These are phyloP conservation scores for Aspergillus hortae DNA, from an alignment of 2,329 filamentous ascomycete genomes.

Conservation along the genomic window DNA sequence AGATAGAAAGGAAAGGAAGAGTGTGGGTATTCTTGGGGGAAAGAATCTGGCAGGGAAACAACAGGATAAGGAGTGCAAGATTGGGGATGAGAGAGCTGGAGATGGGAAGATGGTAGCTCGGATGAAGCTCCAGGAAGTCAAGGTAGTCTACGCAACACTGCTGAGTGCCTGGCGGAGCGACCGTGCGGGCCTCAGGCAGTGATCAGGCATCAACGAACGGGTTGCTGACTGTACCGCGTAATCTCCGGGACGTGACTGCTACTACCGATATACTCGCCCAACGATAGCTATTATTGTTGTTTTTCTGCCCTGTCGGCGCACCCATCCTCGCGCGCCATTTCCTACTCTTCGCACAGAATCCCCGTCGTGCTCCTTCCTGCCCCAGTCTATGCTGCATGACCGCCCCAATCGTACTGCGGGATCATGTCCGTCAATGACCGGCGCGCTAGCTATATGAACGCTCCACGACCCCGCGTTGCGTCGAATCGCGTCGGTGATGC, in stretches of 20 bases:
- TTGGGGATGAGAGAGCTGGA: conserved; percentile 15
- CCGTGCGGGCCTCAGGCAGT: conserved; percentile 17
- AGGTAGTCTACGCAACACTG: conserved; percentile 34
- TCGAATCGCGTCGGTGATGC: conserved; percentile 37
- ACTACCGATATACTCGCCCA: conserved; percentile 3
- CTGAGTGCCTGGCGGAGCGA: conserved; percentile 29
- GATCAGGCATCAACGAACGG: conserved; percentile 10
- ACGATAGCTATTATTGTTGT: background rate
- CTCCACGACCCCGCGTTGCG: conserved; percentile 37
- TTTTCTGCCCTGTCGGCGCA: background rate
- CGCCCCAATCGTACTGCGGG: conserved; percentile 20
- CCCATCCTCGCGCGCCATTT: background rate
- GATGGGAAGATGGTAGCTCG: conserved; percentile 18
- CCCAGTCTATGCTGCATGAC: conserved; percentile 22
- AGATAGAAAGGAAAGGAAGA: background rate
- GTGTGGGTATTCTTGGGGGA: background rate
- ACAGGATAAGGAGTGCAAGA: conserved; percentile 5
- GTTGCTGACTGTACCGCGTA: conserved; percentile 4
- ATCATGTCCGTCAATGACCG: conserved; percentile 41
- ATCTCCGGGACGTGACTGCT: conserved; percentile 12
- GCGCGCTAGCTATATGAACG: conserved; percentile 35
- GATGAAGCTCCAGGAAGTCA: conserved; percentile 28
- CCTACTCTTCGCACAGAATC: background rate
- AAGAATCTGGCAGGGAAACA: conserved; percentile 3
- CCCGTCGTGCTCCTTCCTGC: background rate